Percentiles rank a stretch among this genome's conserved stretches.
These are phyloP conservation scores for Mallotus japonicus DNA, from an alignment of 441 rosid species.

Conservation along the genomic window DNA sequence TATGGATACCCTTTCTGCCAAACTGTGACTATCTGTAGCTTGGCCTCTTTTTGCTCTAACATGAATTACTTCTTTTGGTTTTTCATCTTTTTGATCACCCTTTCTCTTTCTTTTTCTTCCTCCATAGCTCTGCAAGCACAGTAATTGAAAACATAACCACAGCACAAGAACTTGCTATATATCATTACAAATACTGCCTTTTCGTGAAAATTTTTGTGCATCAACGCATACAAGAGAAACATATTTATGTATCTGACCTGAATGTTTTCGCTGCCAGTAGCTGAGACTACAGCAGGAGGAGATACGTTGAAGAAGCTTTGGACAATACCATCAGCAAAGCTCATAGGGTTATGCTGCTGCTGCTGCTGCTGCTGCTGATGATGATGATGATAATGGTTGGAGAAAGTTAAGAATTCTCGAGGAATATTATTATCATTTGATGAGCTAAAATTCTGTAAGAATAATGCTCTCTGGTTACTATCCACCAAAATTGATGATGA, in stretches of 20 bases:
- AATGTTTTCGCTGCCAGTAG: neutral
- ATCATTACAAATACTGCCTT: too few relatives aligned
- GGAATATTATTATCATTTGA: neutral
- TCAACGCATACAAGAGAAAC: neutral
- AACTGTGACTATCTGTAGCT: slow-evolving; percentile 78
- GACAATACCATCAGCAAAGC: neutral
- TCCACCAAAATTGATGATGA: neutral
- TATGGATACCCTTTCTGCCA: slow-evolving; percentile 60
- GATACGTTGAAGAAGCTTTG: neutral
- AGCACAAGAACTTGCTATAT: too few relatives aligned
- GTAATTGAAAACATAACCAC: too few relatives aligned
- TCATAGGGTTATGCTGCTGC: neutral
- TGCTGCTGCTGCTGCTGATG: neutral
- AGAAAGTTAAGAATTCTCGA: neutral
- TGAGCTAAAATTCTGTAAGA: neutral
- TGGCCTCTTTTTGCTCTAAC: slow-evolving; percentile 78
- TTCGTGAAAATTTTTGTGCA: too few relatives aligned
- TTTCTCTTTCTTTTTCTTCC: slow-evolving; percentile 42
- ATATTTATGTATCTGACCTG: neutral
- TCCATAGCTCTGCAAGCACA: slow-evolving; percentile 15
- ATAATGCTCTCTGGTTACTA: neutral
- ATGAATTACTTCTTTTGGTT: slow-evolving; percentile 52
- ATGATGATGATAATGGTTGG: neutral
- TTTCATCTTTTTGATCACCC: slow-evolving; percentile 31
- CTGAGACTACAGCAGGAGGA: neutral